phyloP scores from a whole-genome alignment of 768 basidiomycete genomes.

The Candolleomyces aberdarensis region DNA sequence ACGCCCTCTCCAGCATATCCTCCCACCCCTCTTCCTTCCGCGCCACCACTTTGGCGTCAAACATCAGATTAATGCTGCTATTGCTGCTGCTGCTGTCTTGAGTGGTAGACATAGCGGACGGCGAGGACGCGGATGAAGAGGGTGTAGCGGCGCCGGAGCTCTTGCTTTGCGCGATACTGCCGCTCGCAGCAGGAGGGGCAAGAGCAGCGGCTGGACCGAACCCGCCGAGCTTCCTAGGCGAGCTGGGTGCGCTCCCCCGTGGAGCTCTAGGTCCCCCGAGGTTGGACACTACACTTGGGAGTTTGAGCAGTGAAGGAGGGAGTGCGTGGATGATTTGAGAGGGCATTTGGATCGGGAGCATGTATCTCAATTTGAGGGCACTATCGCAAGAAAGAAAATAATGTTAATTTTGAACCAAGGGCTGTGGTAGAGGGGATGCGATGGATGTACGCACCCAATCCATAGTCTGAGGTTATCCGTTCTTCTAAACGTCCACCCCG shows the following conservation, averaged over 20 bases:
- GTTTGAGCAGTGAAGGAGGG: constrained; percentile 13
- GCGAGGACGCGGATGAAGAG: no score
- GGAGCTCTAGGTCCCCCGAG: neutral
- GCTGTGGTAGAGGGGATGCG: neutral
- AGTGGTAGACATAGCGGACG: no score
- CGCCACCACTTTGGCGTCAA: constrained; percentile 75
- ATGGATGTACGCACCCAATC: constrained; percentile 61
- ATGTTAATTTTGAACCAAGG: neutral
- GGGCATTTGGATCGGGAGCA: constrained; percentile 63
- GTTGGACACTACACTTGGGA: constrained; percentile 17
- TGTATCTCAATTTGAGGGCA: constrained; percentile 80
- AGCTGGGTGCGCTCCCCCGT: constrained; percentile 7
- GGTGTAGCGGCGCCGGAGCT: neutral
- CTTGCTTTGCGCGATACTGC: neutral
- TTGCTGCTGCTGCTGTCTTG: neutral
- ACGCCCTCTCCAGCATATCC: constrained; percentile 62
- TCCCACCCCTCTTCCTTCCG: constrained; percentile 79
- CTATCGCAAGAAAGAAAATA: constrained; percentile 30
- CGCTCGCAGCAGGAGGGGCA: constrained; percentile 19
- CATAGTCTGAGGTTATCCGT: constrained; percentile 84
- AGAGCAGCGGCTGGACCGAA: no score
- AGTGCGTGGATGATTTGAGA: constrained; percentile 24
- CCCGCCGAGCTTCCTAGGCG: constrained; percentile 11
- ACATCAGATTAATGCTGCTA: constrained; percentile 26
- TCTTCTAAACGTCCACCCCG: constrained; percentile 79